Conservation (phyloP, 2,329 filamentous ascomycete species). For the Penicillium sp. region DNA sequence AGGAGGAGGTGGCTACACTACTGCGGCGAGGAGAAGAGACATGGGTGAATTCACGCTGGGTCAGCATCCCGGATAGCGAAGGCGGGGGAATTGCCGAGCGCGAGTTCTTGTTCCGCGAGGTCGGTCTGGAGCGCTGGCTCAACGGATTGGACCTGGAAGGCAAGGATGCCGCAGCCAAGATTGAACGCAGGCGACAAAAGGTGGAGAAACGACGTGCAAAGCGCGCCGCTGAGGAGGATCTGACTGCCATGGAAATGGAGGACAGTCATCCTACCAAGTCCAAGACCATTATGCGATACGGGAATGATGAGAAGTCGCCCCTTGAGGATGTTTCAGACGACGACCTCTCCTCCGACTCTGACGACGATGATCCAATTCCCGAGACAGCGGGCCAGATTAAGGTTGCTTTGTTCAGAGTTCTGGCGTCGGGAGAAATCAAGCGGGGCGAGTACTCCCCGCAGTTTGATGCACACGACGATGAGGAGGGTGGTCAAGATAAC, state of each 20-base stretch:
- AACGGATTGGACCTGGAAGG: slow-evolving; percentile 95
- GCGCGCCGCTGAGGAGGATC: slow-evolving; percentile 59
- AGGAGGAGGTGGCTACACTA: slow-evolving; percentile 95
- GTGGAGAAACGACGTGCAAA: slow-evolving; percentile 85
- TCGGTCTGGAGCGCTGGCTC: slow-evolving; percentile 92
- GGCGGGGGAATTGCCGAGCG: slow-evolving; percentile 92
- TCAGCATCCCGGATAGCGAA: slow-evolving; percentile 85
- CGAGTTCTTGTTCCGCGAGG: slow-evolving; percentile 95
- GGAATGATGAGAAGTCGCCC: slow-evolving; percentile 70
- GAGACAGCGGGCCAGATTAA: slow-evolving; percentile 98
- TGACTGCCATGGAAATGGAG: slow-evolving; percentile 46
- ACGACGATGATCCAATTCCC: slow-evolving; percentile 74
- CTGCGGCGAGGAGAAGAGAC: slow-evolving; percentile 92
- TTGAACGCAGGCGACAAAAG: slow-evolving; percentile 60
- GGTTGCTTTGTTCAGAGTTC: slow-evolving; percentile 89
- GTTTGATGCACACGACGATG: slow-evolving; percentile 94
- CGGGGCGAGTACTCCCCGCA: slow-evolving; percentile 97
- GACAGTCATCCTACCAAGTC: slow-evolving; percentile 31
- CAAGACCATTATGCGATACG: slow-evolving; percentile 72
- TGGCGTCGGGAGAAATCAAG: slow-evolving; percentile 96
- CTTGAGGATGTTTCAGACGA: slow-evolving; percentile 72
- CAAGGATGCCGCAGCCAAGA: slow-evolving; percentile 81
- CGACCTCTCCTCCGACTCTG: slow-evolving; percentile 68
- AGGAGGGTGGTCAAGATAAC: slow-evolving; percentile 65
- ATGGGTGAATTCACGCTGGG: slow-evolving; percentile 98